phyloP scores from a whole-genome alignment of 495 filamentous ascomycete genomes.

The Neurospora sp. region DNA sequence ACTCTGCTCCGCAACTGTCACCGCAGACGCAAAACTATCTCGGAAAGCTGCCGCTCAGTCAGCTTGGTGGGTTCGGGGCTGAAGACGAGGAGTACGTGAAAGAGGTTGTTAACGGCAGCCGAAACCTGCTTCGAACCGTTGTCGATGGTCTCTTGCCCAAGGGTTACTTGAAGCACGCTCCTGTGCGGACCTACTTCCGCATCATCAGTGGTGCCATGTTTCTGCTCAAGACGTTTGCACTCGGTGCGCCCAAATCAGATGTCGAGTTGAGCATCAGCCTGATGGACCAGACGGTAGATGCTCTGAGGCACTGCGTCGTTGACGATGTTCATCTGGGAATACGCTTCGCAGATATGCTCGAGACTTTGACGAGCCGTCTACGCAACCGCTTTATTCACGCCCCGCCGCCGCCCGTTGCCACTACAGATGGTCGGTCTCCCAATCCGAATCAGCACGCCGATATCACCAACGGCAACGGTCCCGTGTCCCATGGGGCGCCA shows the following conservation, averaged over 20 bases:
- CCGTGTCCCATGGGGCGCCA: constrained; percentile 17
- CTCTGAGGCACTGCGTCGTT: constrained; percentile 74
- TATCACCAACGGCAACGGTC: constrained; percentile 7
- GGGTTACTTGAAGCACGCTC: constrained; percentile 81
- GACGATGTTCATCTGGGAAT: constrained; percentile 96
- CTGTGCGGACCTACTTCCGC: constrained; percentile 87
- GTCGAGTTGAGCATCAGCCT: constrained; percentile 71
- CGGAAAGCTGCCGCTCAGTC: constrained; percentile 43
- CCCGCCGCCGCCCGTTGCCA: constrained; percentile 22
- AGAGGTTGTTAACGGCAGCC: constrained; percentile 79
- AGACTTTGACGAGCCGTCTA: constrained; percentile 65
- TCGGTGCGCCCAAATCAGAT: constrained; percentile 83
- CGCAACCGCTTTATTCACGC: constrained; percentile 63
- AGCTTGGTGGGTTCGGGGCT: constrained; percentile 44
- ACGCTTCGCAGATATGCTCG: constrained; percentile 84
- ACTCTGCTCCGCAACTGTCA: constrained; percentile 35
- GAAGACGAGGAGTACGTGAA: constrained; percentile 70
- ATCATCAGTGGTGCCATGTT: constrained; percentile 95
- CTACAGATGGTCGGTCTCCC: constrained; percentile 29
- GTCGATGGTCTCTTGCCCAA: constrained; percentile 72
- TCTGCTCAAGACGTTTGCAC: constrained; percentile 82
- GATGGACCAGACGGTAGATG: constrained; percentile 70
- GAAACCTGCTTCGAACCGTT: constrained; percentile 72
- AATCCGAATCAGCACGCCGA: constrained; percentile 17
- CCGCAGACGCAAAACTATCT: constrained; percentile 50